Evolutionary conservation across 176 grass and related monocot genomes (phyloP), one percentile per base, ranked within the genome.

Genomic region (Saccharum spontaneum): DNA sequence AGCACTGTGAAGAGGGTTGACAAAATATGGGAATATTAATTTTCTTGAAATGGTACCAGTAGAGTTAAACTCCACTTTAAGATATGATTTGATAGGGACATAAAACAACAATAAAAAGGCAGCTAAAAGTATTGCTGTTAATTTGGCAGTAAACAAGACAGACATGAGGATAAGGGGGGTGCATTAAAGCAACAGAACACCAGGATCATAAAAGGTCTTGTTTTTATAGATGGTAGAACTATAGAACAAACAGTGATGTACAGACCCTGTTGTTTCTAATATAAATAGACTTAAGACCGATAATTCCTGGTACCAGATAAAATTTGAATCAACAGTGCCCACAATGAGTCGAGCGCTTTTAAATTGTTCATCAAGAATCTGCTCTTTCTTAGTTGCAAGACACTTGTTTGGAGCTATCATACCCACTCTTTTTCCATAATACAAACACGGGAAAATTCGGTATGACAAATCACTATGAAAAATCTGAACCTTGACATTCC

Each of bases 1-100:
- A 74, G 97, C 90, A 88, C 97, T 98, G 87, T 59, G 84, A 77
- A 84, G 41, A 17, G 10, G 5, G 67, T 57, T 48, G 69, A 88
- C 7, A 78, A 84, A 84, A 68, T 0, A 76, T 69, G 74, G 54
- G 65, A 71, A 68, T 43, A 75, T 87, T 54, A 73, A 48, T 60
- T 79, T 74, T 72, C 28, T 23, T 48, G 44, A 73, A 83, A 82
- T 68, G 45, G 36, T n/a, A 38, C 28, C 39, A 5, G 45, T 46
- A 64, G 12, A 68, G 20, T 68, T 67, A 76, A 82, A 87, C 20
- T 60, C 18, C 28, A 59, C 14, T 64, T 18, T 30, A 67, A 60
- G 26, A 78, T 82, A 86, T 78, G 36, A 66, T 71, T 23, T 4
- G 37, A 41, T 69, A 76, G 63, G 9, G 73, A 67, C 7, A 82